Percentiles rank a stretch among this genome's conserved stretches.
These are phyloP conservation scores for Diaporthe vaccinii DNA, from an alignment of 2,329 filamentous ascomycete species.

Conservation along the genomic window DNA sequence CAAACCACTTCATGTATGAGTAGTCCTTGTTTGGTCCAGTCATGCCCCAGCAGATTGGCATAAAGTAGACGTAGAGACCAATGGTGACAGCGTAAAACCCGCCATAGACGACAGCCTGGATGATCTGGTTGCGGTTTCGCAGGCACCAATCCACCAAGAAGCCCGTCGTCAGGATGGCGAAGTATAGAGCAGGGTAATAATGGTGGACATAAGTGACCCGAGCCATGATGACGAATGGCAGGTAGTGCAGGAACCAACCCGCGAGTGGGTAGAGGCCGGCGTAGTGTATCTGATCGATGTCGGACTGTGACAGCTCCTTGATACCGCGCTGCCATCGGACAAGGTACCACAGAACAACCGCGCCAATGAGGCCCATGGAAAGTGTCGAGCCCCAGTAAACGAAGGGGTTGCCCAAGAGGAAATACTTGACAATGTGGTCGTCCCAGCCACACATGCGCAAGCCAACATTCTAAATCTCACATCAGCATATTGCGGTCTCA, in stretches of 20 bases:
- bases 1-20: constrained; percentile 94
- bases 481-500: not conserved
- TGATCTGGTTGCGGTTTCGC: constrained; percentile 71
- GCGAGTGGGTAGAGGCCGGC: constrained; percentile 90
- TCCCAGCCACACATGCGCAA: constrained; percentile 99
- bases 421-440: constrained; percentile 96
- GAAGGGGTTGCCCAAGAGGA: constrained; percentile 94
- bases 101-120: constrained; percentile 79
- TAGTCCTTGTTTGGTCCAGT: constrained; percentile 86
- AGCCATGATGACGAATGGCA: constrained; percentile 97
- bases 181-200: constrained; percentile 98
- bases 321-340: constrained; percentile 97
- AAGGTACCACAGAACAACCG: constrained; percentile 85
- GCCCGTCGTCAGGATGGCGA: constrained; percentile 89
- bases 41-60: constrained; percentile 97
- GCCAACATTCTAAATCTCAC: constrained; percentile 74
- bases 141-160: constrained; percentile 91
- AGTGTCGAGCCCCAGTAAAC: constrained; percentile 96
- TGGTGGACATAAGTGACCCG: constrained; percentile 99
- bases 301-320: constrained; percentile 80
- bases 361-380: constrained; percentile 78
- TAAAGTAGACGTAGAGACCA: constrained; percentile 89
- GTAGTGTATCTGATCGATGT: constrained; percentile 96
- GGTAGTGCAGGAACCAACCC: constrained; percentile 96
- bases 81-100: constrained; percentile 81